Evolutionary conservation across 495 filamentous ascomycete species (phyloP), one percentile per base, ranked within the genome.

Genomic region (Talaromyces proteolyticus): DNA sequence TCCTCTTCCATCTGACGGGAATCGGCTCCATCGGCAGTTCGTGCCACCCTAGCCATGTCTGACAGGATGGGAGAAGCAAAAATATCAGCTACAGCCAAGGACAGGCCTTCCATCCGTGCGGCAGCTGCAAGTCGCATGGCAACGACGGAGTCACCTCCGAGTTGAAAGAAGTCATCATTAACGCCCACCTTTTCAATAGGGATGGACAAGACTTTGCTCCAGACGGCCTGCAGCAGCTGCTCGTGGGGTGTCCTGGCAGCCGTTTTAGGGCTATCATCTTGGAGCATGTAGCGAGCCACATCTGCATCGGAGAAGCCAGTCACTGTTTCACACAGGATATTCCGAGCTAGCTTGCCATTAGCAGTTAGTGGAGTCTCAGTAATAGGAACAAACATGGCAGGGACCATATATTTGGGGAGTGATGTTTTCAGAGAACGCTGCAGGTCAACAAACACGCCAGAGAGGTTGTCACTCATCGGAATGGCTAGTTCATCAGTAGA

Each of bases 91-190:
- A 73, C 60, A 18, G 55, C 70, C 16, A 74, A 54, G 16, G 49
- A 57, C 6, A 70, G 51, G 5, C 57, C 47, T 5, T 60, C 53
- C 0, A 42, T 36, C 14, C 59, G 50, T 14, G 57, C 56, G 3
- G 57, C 57, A 21, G 66, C 65, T 0, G 73, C 74, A 1, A 84
- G 55, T 52, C 63, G 76, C 75, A 84, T 84, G 6, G 80, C 78
- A 8, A 69, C 67, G 42, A 84, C 76, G 6, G 79, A 68, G 47
- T 68, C 65, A 7, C 65, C 65, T 16, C 65, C 65, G 3, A 66
- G 52, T 0, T 50, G 50, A 2, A 65, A 53, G 60, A 67, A 67
- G 1, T 59, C 54, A 12, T 44, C 41, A 18, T 54, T 51, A 8
- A 54, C n/a, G 3, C 47, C 19, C 5, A 65, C 52, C 18, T 58